Conservation (phyloP, 2,329 filamentous ascomycete species). For the Emydomyces testavorans region DNA sequence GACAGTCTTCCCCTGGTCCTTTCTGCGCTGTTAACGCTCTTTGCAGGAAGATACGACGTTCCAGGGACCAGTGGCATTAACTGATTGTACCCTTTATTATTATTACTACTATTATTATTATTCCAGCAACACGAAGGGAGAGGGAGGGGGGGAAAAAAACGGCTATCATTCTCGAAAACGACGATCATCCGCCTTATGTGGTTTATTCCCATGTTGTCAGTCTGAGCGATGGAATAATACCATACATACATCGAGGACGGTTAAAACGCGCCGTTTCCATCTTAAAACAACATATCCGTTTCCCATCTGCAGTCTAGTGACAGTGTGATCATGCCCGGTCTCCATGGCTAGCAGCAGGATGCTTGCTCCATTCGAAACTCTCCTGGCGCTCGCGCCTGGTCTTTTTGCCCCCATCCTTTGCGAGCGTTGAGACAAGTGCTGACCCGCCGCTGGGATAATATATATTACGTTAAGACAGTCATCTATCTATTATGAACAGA, state of each 20-base stretch:
- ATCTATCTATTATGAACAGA: slow-evolving; percentile 4
- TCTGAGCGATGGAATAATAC: background rate
- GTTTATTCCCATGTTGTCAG: background rate
- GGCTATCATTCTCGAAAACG: slow-evolving; percentile 11
- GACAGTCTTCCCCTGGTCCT: slow-evolving; percentile 3
- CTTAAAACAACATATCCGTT: background rate
- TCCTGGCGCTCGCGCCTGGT: background rate
- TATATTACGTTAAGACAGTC: slow-evolving; percentile 1
- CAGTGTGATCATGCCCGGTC: background rate
- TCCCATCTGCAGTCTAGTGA: background rate
- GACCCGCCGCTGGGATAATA: slow-evolving; percentile 7
- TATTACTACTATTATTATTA: slow-evolving; percentile 2
- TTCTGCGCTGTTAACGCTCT: slow-evolving; percentile 15
- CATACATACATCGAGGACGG: too few species aligned
- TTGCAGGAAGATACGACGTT: slow-evolving; percentile 14
- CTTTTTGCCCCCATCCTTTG: slow-evolving; percentile 4
- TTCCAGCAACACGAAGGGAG: slow-evolving; percentile 10
- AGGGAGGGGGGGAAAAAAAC: slow-evolving; percentile 1
- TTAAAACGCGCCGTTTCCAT: slow-evolving; percentile 1
- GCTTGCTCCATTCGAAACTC: slow-evolving; percentile 12
- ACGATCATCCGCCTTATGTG: slow-evolving; percentile 4
- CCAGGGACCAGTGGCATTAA: slow-evolving; percentile 7
- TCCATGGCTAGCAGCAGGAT: slow-evolving; percentile 8
- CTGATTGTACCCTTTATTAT: slow-evolving; percentile 7
- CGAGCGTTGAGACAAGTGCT: slow-evolving; percentile 8